Percentiles rank a stretch among this genome's conserved stretches.
Evolutionary conservation across 441 rosid genomes (phyloP).

Genomic region (Arabidopsis hybrid): DNA sequence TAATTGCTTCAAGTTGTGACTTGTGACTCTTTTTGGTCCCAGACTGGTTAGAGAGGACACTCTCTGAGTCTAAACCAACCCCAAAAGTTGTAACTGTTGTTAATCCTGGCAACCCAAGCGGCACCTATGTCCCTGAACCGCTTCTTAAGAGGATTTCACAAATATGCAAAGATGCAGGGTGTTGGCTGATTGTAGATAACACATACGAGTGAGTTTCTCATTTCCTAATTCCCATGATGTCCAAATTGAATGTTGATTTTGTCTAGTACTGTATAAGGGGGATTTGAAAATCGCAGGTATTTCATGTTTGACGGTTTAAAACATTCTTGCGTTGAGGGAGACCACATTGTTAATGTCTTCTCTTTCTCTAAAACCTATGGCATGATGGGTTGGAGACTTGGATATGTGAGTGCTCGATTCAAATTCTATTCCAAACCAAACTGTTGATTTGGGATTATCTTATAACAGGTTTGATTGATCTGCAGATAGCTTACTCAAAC

Average conservation of each 20-base stretch:
- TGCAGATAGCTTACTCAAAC: slow-evolving; percentile 92
- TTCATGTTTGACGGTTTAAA: slow-evolving; percentile 93
- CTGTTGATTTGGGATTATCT: background rate
- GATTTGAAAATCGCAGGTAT: slow-evolving; percentile 63
- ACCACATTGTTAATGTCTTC: slow-evolving; percentile 91
- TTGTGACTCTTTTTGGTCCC: slow-evolving; percentile 6
- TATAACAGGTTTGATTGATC: slow-evolving; percentile 16
- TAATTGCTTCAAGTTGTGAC: slow-evolving; percentile 19
- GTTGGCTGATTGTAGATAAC: slow-evolving; percentile 98
- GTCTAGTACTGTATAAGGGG: slow-evolving; percentile 3
- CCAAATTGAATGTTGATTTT: slow-evolving; percentile 7
- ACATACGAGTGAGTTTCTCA: slow-evolving; percentile 88
- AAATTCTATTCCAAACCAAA: background rate
- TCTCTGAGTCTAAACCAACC: slow-evolving; percentile 71
- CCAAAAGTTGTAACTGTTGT: slow-evolving; percentile 96
- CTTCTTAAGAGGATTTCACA: slow-evolving; percentile 95
- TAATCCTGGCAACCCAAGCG: slow-evolving; percentile 97
- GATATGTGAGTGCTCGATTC: slow-evolving; percentile 73
- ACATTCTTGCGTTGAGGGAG: slow-evolving; percentile 89
- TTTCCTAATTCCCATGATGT: slow-evolving; percentile 18
- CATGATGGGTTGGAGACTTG: slow-evolving; percentile 99
- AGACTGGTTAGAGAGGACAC: slow-evolving; percentile 89
- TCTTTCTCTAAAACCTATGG: slow-evolving; percentile 99
- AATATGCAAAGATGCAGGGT: slow-evolving; percentile 83
- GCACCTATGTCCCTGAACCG: slow-evolving; percentile 87